phyloP scores from a whole-genome alignment of 768 basidiomycete genomes.

The Mycena leptocephala region DNA sequence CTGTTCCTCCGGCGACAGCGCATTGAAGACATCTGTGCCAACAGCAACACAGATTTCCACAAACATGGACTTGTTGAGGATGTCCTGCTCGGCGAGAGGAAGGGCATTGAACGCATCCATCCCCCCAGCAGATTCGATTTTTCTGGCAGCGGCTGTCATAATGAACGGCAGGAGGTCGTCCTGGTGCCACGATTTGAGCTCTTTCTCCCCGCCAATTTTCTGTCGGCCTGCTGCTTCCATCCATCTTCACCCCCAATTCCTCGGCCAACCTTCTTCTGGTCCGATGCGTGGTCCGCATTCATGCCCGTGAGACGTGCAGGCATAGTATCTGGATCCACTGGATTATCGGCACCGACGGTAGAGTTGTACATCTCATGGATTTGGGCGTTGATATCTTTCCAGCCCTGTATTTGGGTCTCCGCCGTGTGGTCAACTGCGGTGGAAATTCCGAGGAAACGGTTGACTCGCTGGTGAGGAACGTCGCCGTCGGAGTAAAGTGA shows the following conservation, averaged over 20 bases:
- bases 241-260: constrained; percentile 35
- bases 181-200: not conserved
- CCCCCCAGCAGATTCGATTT: not conserved
- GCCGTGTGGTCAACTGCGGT: not conserved
- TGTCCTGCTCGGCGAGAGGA: not conserved
- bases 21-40: constrained; percentile 34
- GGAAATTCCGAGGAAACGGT: not conserved
- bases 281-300: constrained; percentile 41
- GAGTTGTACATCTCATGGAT: not conserved
- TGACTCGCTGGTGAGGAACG: not conserved
- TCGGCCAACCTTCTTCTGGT: constrained; percentile 41
- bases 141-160: not conserved
- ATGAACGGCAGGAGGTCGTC: not conserved
- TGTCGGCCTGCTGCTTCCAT: constrained; percentile 32
- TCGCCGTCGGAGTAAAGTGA: not conserved
- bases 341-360: not conserved
- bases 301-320: not conserved
- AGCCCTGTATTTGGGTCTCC: not conserved
- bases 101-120: not conserved
- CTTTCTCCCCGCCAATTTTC: constrained; percentile 25
- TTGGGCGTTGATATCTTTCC: not conserved
- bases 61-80: not conserved
- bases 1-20: constrained; percentile 31
- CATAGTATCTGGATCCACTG: not conserved
- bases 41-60: constrained; percentile 14